Evolutionary conservation across 352 stramenopile genomes (phyloP), one percentile per base, ranked within the genome.

Genomic region (Globisporangium alternatum): DNA sequence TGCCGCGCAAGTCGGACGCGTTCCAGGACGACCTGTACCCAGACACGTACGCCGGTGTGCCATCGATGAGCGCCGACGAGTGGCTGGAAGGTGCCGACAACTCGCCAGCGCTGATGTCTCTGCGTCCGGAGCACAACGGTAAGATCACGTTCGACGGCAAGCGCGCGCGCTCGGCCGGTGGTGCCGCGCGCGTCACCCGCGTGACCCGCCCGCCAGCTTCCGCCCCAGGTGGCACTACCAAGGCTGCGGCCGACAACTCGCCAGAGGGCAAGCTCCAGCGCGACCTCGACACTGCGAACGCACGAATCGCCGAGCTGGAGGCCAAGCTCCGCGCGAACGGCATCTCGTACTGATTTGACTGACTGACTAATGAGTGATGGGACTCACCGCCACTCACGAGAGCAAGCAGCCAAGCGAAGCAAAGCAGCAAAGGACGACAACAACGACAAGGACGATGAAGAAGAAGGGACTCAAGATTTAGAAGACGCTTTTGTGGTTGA

Each of bases 11-110:
- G 81, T 98, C 92, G 65, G 97, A 99, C 70, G 95, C 94, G 28
- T 99, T 99, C 84, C 98, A 99, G 82, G 94, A 99, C 69, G 98
- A 99, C 76, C 98, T 99, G 73, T 99, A 98, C 83, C 98, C 98
- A 21, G 94, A 98, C 75, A 96, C 89, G 56, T 98, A 97, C 54
- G 88, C 96, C n/a, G 85, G 89, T 54, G 88, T 97, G 63, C 91
- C 97, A 45, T 97, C 97, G 19, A 96, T 99, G 83, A 95, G 83
- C 19, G 96, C 92, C 19, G 95, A 98, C 59, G 94, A 99, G 67
- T 99, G 97, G 97, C 39, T 98, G 41, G 81, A 78, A 35, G 98
- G 97, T 67, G 93, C 90, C 7, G 95, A 98, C 57, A 99, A 98
- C 74, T 77, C 79, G 15, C 97, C 97, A 5, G 79, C 95, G 30